Percentiles rank a stretch among this genome's conserved stretches.
Evolutionary conservation across 352 stramenopile species (phyloP).

Genomic region (Phytophthora gonapodyides): DNA sequence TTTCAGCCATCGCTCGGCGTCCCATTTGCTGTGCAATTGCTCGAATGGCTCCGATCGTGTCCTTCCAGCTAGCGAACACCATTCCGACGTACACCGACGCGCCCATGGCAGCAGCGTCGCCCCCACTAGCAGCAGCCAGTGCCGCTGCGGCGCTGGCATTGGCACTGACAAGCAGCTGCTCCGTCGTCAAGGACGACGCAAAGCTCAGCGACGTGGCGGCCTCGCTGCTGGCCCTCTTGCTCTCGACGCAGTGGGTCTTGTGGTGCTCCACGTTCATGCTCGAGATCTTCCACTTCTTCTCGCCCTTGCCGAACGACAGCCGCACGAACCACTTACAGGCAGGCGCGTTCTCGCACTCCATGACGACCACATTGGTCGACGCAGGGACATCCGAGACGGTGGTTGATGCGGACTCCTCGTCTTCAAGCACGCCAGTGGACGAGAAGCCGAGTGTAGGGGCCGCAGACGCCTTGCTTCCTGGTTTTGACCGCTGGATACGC

Average conservation of each 20-base stretch:
- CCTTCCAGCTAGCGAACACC: conserved; percentile 64
- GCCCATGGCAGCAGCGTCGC: conserved; percentile 20
- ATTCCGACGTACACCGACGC: conserved; percentile 48
- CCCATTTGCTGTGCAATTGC: conserved; percentile 61
- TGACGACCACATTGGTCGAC: conserved; percentile 48
- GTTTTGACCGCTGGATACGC: conserved; percentile 52
- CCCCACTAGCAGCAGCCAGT: conserved; percentile 6
- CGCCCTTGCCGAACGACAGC: conserved; percentile 61
- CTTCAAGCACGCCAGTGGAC: background rate
- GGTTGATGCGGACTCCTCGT: conserved; percentile 2
- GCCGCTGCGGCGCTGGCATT: conserved; percentile 10
- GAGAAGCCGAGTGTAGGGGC: conserved; percentile 6
- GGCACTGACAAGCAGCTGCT: conserved; percentile 18
- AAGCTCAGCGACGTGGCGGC: conserved; percentile 24
- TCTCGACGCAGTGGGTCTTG: conserved; percentile 57
- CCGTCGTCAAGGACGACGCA: conserved; percentile 40
- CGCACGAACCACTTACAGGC: conserved; percentile 81
- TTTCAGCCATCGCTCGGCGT: conserved; percentile 58
- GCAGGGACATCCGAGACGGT: conserved; percentile 3
- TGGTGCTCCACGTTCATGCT: conserved; percentile 72
- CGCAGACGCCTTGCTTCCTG: conserved; percentile 5
- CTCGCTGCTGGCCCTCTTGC: conserved; percentile 9
- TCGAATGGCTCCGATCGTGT: conserved; percentile 55
- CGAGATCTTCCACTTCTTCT: conserved; percentile 77
- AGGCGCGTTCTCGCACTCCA: conserved; percentile 70